Conservation (phyloP, 1,139 yeast genomes). For the Debaryomycetaceae sp. region DNA sequence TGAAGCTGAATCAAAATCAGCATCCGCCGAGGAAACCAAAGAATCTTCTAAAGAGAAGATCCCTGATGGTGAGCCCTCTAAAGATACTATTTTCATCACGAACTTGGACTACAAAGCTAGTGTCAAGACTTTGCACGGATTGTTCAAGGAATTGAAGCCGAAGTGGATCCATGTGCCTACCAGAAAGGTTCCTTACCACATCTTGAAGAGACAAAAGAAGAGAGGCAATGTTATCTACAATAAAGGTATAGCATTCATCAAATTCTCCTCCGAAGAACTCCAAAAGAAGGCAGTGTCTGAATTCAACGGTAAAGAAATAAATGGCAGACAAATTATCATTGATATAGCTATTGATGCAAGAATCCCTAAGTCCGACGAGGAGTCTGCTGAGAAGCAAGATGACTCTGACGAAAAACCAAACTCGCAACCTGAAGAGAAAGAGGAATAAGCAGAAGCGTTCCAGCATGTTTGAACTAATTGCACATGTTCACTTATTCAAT, state of each 20-base stretch:
- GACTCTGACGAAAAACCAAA: neutral
- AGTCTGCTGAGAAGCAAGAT: neutral
- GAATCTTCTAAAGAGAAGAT: slow-evolving; percentile 15
- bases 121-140: slow-evolving; percentile 39
- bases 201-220: slow-evolving; percentile 37
- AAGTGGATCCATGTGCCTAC: slow-evolving; percentile 58
- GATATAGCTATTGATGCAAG: slow-evolving; percentile 56
- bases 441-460: neutral
- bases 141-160: slow-evolving; percentile 48
- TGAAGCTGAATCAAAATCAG: slow-evolving; percentile 6
- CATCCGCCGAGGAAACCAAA: slow-evolving; percentile 9
- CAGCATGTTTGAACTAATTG: neutral
- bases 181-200: slow-evolving; percentile 38
- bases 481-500: neutral
- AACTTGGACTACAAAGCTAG: slow-evolving; percentile 52
- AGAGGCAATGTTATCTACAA: slow-evolving; percentile 44
- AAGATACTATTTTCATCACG: slow-evolving; percentile 55
- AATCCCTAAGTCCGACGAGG: slow-evolving; percentile 21
- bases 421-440: neutral
- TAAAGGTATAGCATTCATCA: slow-evolving; percentile 64
- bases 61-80: slow-evolving; percentile 56
- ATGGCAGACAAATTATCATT: slow-evolving; percentile 53
- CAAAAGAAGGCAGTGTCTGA: slow-evolving; percentile 50
- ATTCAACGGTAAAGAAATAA: slow-evolving; percentile 50
- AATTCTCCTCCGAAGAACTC: slow-evolving; percentile 44